phyloP scores from a whole-genome alignment of 495 filamentous ascomycete species.

The Talaromyces wortmannii region DNA sequence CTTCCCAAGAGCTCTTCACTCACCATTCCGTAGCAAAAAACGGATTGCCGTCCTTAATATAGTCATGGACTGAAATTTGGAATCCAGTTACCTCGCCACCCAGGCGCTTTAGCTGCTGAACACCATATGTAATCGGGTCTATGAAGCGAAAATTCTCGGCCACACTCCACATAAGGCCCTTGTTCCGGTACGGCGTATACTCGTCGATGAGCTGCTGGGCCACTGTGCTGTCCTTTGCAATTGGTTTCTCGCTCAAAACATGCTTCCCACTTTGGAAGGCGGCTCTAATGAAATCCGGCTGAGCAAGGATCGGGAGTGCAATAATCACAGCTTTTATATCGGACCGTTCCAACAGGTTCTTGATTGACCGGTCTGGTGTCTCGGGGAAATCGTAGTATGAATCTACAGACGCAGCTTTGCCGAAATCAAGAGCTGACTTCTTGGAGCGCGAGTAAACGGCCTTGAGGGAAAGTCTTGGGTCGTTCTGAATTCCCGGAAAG shows the following conservation, averaged over 20 bases:
- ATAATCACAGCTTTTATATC: slow-evolving; percentile 18
- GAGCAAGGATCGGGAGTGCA: slow-evolving; percentile 13
- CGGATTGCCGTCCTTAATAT: too few relatives aligned
- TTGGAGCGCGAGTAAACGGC: slow-evolving; percentile 20
- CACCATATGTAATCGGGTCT: slow-evolving; percentile 47
- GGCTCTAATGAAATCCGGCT: slow-evolving; percentile 10
- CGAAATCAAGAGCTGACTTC: slow-evolving; percentile 8
- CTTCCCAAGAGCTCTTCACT: neutral
- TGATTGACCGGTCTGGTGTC: slow-evolving; percentile 5
- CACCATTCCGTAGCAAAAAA: neutral
- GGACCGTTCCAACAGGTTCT: slow-evolving; percentile 12
- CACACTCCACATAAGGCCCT: slow-evolving; percentile 51
- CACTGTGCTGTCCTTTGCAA: slow-evolving; percentile 57
- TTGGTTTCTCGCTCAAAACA: slow-evolving; percentile 61
- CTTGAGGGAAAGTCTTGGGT: slow-evolving; percentile 10
- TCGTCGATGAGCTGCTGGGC: slow-evolving; percentile 56
- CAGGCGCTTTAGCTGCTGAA: slow-evolving; percentile 49
- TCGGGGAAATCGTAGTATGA: slow-evolving; percentile 9
- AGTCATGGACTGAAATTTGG: slow-evolving; percentile 29
- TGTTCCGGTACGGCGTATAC: slow-evolving; percentile 43
- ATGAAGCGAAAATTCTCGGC: slow-evolving; percentile 75
- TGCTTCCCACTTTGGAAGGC: slow-evolving; percentile 17
- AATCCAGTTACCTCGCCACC: slow-evolving; percentile 53
- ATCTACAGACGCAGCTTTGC: slow-evolving; percentile 7
- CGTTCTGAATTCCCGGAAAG: slow-evolving; percentile 12